These are phyloP conservation scores for Fusarium duplospermum DNA, from an alignment of 2,329 filamentous ascomycete genomes.

Conservation along the genomic window DNA sequence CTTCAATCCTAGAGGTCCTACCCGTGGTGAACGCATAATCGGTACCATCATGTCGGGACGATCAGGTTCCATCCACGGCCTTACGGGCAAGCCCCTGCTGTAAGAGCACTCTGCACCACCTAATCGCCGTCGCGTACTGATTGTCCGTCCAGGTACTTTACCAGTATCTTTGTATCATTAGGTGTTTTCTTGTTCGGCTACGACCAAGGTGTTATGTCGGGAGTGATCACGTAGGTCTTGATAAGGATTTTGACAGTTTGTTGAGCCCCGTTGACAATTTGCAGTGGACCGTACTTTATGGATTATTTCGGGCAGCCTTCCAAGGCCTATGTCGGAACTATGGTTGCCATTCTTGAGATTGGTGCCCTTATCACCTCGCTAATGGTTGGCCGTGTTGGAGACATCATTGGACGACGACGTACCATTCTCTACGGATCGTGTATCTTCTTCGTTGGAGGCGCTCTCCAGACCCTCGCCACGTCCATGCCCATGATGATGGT, in stretches of 20 bases:
- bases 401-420: constrained; percentile 87
- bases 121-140: constrained; percentile 27
- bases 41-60: constrained; percentile 89
- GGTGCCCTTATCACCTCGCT: constrained; percentile 93
- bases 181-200: constrained; percentile 92
- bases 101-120: constrained; percentile 56
- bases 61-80: constrained; percentile 82
- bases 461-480: constrained; percentile 82
- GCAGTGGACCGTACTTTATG: constrained; percentile 87
- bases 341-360: constrained; percentile 96
- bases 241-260: neutral
- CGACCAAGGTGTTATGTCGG: constrained; percentile 91
- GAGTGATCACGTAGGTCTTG: constrained; percentile 70
- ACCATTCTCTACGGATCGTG: constrained; percentile 95
- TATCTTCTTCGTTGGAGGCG: constrained; percentile 87
- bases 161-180: constrained; percentile 88
- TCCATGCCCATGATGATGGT: constrained; percentile 91
- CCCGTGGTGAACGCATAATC: constrained; percentile 76
- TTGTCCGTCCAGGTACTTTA: constrained; percentile 78
- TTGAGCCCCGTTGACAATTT: constrained; percentile 35
- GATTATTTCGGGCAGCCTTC: constrained; percentile 93
- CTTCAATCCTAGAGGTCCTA: constrained; percentile 71
- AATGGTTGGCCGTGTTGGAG: constrained; percentile 86
- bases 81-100: constrained; percentile 95
- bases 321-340: constrained; percentile 89